Evolutionary conservation across 345 rosid genomes (phyloP).

Genomic region (Anastatica hierochuntica): DNA sequence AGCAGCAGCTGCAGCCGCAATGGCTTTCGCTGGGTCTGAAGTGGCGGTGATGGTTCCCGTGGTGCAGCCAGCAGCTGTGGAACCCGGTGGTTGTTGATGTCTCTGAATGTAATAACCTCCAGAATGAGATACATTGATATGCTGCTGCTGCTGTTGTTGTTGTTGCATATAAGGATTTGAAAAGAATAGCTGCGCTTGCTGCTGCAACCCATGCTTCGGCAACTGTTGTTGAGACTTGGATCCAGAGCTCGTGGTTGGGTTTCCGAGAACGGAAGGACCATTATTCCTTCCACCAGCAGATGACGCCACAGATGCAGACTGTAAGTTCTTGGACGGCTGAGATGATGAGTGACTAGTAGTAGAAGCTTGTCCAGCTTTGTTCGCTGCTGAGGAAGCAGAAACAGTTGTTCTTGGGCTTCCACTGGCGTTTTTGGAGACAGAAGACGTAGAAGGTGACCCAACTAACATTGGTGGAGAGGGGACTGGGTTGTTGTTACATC

Average conservation of each 20-base stretch:
- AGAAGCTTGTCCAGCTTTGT: slow-evolving; percentile 59
- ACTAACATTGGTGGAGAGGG: slow-evolving; percentile 54
- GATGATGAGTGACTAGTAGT: slow-evolving; percentile 41
- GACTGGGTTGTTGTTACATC: slow-evolving; percentile 39
- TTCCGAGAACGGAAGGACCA: slow-evolving; percentile 58
- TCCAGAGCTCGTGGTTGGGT: slow-evolving; percentile 40
- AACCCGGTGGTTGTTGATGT: slow-evolving; percentile 47
- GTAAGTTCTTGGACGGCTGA: slow-evolving; percentile 60
- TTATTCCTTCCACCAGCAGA: slow-evolving; percentile 48
- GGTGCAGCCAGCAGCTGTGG: slow-evolving; percentile 10
- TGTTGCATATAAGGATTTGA: slow-evolving; percentile 41
- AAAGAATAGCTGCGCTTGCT: slow-evolving; percentile 48
- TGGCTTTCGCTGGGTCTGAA: slow-evolving; percentile 72
- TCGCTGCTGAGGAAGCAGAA: slow-evolving; percentile 41
- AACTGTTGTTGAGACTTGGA: slow-evolving; percentile 47
- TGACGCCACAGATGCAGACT: slow-evolving; percentile 42
- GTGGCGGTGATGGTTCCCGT: slow-evolving; percentile 21
- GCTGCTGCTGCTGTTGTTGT: slow-evolving; percentile 38
- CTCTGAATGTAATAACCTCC: slow-evolving; percentile 58
- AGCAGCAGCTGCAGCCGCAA: slow-evolving; percentile 35
- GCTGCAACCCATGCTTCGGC: slow-evolving; percentile 39
- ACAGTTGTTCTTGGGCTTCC: slow-evolving; percentile 83
- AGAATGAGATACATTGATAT: slow-evolving; percentile 29
- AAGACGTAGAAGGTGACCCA: slow-evolving; percentile 78
- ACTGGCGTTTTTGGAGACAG: slow-evolving; percentile 72